Base-by-base conservation (phyloP, 805 yeast genomes). In the Sugiyamaella floridensis region DNA sequence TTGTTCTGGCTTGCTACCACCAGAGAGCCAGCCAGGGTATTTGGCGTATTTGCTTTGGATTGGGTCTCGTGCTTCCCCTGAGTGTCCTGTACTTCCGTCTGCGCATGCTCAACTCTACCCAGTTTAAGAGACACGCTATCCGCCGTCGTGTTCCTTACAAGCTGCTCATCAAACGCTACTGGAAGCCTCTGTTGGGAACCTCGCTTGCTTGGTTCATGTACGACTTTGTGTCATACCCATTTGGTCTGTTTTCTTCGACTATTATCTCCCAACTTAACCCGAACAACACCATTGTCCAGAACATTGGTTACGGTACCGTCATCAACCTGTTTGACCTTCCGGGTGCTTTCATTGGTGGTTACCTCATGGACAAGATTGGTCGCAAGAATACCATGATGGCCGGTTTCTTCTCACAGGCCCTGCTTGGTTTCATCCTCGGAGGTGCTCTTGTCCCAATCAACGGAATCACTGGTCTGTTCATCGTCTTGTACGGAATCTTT, bases 251-350 rank as follows among this genome's bases (percentile, higher is more conserved):
- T 71, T 86, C 95, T 5, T 73, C 89, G 11, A 77, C 78, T 55
- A 88, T 92, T 60, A 71, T 89, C 57, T 71, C 73, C 43, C 73
- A 86, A 51, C 78, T 86, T 54, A 74, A 76, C 42, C 78, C 82
- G 8, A 80, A 76, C 50, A 77, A 78, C 43, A 78, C 84, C 59
- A 70, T 88, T 54, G 83, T 82, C 71, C 77, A 81, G 67, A 77
- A 86, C 22, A 86, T 89, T 70, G 97, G 96, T 48, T 92, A 96
- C 97, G 87, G 85, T 68, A 85, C 86, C 55, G 92, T 92, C 6
- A 78, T 90, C 63, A 88, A 89, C 69, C 73, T 86, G 62, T 90
- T 92, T 70, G 89, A 90, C 68, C 71, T 90, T 40, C 97, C 97
- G 14, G 98, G 97, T 60, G 77, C 96, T 1, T 79, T 89, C 67